Percentiles rank a stretch among this genome's conserved stretches.
Evolutionary conservation across 225 moss, liverwort and hornwort genomes (phyloP).

Genomic region (Physcomitrium patens): DNA sequence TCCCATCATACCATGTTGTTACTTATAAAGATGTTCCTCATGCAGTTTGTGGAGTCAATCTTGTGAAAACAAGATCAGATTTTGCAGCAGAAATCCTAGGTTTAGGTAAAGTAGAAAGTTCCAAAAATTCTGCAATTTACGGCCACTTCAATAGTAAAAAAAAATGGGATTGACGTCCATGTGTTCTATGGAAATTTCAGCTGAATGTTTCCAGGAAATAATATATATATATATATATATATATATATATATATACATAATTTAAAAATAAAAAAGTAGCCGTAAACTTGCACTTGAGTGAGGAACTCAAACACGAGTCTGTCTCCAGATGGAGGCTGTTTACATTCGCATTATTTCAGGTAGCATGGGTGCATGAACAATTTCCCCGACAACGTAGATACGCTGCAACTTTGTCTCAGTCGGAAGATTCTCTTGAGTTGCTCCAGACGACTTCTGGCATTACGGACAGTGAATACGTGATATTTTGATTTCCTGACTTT

Average conservation of each 20-base stretch:
- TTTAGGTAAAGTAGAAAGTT: background rate
- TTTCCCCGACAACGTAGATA: constrained; percentile 77
- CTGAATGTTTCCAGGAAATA: constrained; percentile 46
- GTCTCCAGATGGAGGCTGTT: background rate
- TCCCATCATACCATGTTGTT: background rate
- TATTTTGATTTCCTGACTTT: background rate
- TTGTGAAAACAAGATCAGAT: background rate
- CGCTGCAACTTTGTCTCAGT: constrained; percentile 68
- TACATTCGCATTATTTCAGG: constrained; percentile 37
- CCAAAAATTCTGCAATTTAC: background rate
- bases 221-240: too few species aligned
- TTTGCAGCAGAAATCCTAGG: background rate
- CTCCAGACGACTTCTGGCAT: constrained; percentile 65
- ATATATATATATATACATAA: too few species aligned
- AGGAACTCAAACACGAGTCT: constrained; percentile 59
- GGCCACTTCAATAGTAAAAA: too few species aligned
- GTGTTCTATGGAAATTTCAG: background rate
- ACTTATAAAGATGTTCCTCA: background rate
- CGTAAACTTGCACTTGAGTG: constrained; percentile 37
- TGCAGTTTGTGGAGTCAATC: background rate
- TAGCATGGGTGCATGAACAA: constrained; percentile 81
- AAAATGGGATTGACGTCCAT: background rate
- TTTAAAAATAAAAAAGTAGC: constrained; percentile 48
- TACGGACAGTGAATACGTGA: constrained; percentile 57
- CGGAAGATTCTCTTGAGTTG: constrained; percentile 60